These are phyloP conservation scores for Fraxinus quadrangulata DNA, from an alignment of 257 asterid species.

Conservation along the genomic window DNA sequence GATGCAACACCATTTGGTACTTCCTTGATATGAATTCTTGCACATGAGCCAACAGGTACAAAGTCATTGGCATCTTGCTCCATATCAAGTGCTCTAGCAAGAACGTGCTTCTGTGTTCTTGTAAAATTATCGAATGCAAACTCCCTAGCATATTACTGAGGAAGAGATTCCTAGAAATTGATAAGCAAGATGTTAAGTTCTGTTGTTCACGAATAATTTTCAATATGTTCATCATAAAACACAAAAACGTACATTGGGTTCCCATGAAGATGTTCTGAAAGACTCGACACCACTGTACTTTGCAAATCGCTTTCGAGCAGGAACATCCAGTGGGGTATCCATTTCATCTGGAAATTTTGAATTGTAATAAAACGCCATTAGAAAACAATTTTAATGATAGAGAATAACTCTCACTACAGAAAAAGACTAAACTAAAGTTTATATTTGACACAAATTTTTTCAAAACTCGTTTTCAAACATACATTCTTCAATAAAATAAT, in stretches of 20 bases:
- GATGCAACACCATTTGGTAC: conserved; percentile 61
- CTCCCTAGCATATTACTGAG: conserved; percentile 81
- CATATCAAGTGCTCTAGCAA: conserved; percentile 69
- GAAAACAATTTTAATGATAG: background rate
- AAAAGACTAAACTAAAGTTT: background rate
- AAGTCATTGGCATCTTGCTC: conserved; percentile 61
- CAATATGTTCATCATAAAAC: conserved; percentile 9
- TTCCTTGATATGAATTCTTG: conserved; percentile 67
- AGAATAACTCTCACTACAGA: background rate
- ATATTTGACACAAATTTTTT: no score
- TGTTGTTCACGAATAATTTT: conserved; percentile 12
- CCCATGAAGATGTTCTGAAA: conserved; percentile 98
- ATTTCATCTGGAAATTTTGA: conserved; percentile 98
- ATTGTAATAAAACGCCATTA: conserved; percentile 21
- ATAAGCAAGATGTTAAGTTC: conserved; percentile 24
- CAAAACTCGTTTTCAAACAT: no score
- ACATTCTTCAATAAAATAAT: no score
- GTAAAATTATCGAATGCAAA: conserved; percentile 84
- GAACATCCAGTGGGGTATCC: conserved; percentile 82
- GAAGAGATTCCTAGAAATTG: conserved; percentile 83
- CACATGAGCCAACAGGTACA: conserved; percentile 69
- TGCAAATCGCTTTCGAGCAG: conserved; percentile 94
- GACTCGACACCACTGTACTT: conserved; percentile 93
- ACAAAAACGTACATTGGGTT: conserved; percentile 72
- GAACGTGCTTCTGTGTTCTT: conserved; percentile 81